Percentiles rank a stretch among this genome's conserved stretches.
Conservation (phyloP, 164 flowering plant genomes). For the Tetrastigma voinierianum region DNA sequence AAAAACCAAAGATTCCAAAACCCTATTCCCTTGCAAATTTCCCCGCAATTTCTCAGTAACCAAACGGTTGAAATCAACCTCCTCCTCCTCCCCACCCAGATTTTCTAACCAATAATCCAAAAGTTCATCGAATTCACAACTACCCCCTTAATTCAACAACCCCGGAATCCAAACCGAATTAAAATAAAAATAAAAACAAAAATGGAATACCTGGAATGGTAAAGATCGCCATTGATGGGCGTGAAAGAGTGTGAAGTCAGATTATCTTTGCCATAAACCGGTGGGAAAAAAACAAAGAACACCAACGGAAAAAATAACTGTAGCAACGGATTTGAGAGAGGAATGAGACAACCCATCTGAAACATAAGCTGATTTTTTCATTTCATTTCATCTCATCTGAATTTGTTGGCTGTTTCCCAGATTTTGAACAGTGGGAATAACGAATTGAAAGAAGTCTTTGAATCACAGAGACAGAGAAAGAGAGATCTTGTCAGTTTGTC, state of each 20-base stretch:
- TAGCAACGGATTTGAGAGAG: constrained; percentile 3
- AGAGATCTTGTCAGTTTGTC: constrained; percentile 5
- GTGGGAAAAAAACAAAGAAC: constrained; percentile 11
- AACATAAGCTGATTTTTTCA: too few relatives aligned
- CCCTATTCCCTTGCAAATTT: background rate
- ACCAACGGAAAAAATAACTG: background rate
- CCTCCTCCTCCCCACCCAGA: background rate
- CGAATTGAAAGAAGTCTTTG: background rate
- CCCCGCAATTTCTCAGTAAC: background rate
- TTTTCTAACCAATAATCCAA: background rate
- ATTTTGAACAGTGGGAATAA: background rate
- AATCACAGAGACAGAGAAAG: background rate
- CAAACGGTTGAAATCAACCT: background rate
- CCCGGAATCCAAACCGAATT: too few relatives aligned
- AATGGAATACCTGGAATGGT: constrained; percentile 53
- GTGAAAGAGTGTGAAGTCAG: constrained; percentile 22
- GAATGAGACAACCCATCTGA: constrained; percentile 22
- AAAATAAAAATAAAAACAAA: background rate
- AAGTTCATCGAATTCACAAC: background rate
- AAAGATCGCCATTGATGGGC: constrained; percentile 63
- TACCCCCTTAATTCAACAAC: too few relatives aligned
- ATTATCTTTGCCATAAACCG: constrained; percentile 29
- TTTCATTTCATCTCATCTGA: too few relatives aligned
- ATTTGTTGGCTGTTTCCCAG: too few relatives aligned
- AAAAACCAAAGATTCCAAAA: background rate